Evolutionary conservation across 352 stramenopile genomes (phyloP).

Genomic region (Pythium myriotylum): DNA sequence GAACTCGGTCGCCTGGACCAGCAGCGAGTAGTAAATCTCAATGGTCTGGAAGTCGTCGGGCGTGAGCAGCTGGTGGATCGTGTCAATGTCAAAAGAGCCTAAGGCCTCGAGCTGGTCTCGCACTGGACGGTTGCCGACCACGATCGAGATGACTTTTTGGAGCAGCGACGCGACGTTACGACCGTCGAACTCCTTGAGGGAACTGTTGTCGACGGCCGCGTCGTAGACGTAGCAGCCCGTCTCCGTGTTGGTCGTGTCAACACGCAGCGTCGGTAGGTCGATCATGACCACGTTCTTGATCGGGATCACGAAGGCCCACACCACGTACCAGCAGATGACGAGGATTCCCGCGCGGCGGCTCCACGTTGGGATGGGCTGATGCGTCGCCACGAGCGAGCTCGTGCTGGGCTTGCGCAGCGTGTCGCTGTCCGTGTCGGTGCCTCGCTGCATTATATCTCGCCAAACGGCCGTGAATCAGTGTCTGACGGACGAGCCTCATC

Average conservation of each 20-base stretch:
- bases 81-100: constrained; percentile 35
- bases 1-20: constrained; percentile 44
- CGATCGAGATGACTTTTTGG: constrained; percentile 23
- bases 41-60: constrained; percentile 35
- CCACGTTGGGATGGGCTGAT: neutral
- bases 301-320: constrained; percentile 39
- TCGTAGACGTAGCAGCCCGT: constrained; percentile 18
- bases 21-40: constrained; percentile 33
- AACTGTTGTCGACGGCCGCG: neutral
- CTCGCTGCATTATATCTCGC: neutral
- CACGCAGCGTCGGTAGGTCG: constrained; percentile 29
- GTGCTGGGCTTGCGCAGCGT: neutral
- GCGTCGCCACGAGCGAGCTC: neutral
- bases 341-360: constrained; percentile 23
- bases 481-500: no score
- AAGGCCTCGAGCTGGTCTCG: constrained; percentile 31
- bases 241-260: constrained; percentile 26
- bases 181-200: constrained; percentile 16
- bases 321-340: constrained; percentile 29
- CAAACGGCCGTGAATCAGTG: no score
- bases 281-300: constrained; percentile 52
- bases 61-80: constrained; percentile 29
- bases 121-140: constrained; percentile 24
- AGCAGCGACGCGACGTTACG: constrained; percentile 25
- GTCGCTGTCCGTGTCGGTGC: neutral